Evolutionary conservation across 345 rosid species (phyloP).

Genomic region (Cardamine chenopodiifolia): DNA sequence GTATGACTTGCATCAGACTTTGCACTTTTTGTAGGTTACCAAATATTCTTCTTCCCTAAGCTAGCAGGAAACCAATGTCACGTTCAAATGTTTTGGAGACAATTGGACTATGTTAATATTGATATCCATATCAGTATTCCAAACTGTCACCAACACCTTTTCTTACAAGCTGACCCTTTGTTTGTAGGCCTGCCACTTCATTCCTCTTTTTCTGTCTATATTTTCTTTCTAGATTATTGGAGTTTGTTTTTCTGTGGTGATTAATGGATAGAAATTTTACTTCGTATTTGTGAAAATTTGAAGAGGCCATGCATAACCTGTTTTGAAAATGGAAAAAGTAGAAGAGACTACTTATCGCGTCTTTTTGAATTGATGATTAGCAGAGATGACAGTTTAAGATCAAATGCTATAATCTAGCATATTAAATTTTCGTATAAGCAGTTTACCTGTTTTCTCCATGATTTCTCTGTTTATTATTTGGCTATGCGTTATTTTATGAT

Average conservation of each 20-base stretch:
- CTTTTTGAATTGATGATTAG: not conserved
- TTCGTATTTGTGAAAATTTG: constrained; percentile 1
- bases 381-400: not conserved
- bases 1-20: constrained; percentile 40
- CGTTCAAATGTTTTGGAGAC: not conserved
- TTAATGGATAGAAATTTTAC: not conserved
- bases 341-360: not conserved
- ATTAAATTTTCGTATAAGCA: not conserved
- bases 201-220: not conserved
- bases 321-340: not conserved
- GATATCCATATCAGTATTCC: too few relatives aligned
- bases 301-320: not conserved
- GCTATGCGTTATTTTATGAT: not conserved
- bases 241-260: not conserved
- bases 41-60: not conserved
- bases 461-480: not conserved
- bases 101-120: not conserved
- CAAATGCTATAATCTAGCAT: not conserved
- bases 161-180: too few relatives aligned
- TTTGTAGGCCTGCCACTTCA: too few relatives aligned
- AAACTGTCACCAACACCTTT: too few relatives aligned
- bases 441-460: not conserved
- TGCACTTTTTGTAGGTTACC: not conserved
- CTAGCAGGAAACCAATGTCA: not conserved
- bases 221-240: not conserved